A percentile compares a stretch with the other conserved stretches of the same genome.
Conservation (phyloP, 2,329 filamentous ascomycete genomes). For the Cercospora zeae-maydis region DNA sequence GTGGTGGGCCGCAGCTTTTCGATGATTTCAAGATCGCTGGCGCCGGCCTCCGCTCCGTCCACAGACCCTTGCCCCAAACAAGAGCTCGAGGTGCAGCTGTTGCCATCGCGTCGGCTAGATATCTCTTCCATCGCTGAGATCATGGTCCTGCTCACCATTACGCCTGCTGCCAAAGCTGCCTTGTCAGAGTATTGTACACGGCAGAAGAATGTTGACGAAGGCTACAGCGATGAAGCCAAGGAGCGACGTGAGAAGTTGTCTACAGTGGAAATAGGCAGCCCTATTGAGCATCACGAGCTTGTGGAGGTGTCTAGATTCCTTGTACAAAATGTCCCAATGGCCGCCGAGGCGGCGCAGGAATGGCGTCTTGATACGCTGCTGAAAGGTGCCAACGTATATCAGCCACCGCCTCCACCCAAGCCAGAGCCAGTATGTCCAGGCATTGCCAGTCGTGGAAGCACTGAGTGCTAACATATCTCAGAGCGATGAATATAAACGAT, state of each 20-base stretch:
- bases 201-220: slow-evolving; percentile 10
- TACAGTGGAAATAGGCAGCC: slow-evolving; percentile 53
- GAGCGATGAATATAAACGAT: slow-evolving; percentile 76
- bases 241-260: slow-evolving; percentile 18
- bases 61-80: background rate
- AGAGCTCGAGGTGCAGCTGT: background rate
- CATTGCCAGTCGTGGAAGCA: background rate
- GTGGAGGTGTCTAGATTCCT: slow-evolving; percentile 59
- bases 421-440: slow-evolving; percentile 63
- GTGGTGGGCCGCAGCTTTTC: slow-evolving; percentile 1
- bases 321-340: slow-evolving; percentile 32
- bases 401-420: slow-evolving; percentile 76
- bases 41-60: slow-evolving; percentile 1
- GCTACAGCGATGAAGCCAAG: slow-evolving; percentile 9
- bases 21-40: slow-evolving; percentile 11
- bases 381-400: slow-evolving; percentile 67
- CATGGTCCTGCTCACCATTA: slow-evolving; percentile 81
- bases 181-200: slow-evolving; percentile 41
- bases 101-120: background rate
- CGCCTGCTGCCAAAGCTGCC: slow-evolving; percentile 62
- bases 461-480: slow-evolving; percentile 38
- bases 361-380: slow-evolving; percentile 67
- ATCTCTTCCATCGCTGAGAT: background rate
- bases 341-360: slow-evolving; percentile 12
- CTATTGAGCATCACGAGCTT: slow-evolving; percentile 69